Conservation (phyloP, 2,329 filamentous ascomycete species). For the Trichoderma atroviride region DNA sequence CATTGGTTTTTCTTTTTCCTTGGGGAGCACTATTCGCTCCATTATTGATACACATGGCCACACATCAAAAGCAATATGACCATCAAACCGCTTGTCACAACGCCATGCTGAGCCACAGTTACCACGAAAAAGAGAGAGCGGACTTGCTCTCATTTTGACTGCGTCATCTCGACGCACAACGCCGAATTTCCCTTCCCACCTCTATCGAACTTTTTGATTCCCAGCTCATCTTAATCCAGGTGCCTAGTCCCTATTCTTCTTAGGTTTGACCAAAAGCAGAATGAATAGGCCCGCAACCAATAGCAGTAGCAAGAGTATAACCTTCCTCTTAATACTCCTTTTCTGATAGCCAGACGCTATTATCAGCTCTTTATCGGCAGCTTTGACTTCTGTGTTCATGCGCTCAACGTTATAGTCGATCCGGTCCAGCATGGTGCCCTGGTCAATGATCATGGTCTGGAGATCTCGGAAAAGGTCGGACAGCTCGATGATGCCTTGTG, state of each 20-base stretch:
- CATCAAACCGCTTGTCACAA: slow-evolving; percentile 21
- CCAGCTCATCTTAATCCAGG: neutral
- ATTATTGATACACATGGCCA: slow-evolving; percentile 37
- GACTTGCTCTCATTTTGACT: neutral
- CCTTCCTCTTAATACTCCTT: slow-evolving; percentile 85
- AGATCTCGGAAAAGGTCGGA: slow-evolving; percentile 96
- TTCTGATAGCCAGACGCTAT: slow-evolving; percentile 88
- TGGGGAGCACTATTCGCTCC: slow-evolving; percentile 33
- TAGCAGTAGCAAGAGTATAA: slow-evolving; percentile 84
- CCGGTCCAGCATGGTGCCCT: slow-evolving; percentile 87
- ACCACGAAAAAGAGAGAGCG: neutral
- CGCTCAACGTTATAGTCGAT: slow-evolving; percentile 98
- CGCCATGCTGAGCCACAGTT: slow-evolving; percentile 12
- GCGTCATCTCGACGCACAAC: neutral
- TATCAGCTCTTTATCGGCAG: slow-evolving; percentile 87
- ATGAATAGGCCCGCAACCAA: slow-evolving; percentile 87
- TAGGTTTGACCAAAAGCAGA: slow-evolving; percentile 78
- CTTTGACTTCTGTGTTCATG: slow-evolving; percentile 92
- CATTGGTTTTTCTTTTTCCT: slow-evolving; percentile 30
- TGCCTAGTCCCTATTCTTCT: slow-evolving; percentile 45
- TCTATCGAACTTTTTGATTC: neutral
- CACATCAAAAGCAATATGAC: slow-evolving; percentile 15
- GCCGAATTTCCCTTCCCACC: neutral
- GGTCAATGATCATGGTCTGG: slow-evolving; percentile 92
- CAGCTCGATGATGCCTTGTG: slow-evolving; percentile 95